Conservation (phyloP, 192 early-diverging fungal species). For the Allomyces arbusculus region DNA sequence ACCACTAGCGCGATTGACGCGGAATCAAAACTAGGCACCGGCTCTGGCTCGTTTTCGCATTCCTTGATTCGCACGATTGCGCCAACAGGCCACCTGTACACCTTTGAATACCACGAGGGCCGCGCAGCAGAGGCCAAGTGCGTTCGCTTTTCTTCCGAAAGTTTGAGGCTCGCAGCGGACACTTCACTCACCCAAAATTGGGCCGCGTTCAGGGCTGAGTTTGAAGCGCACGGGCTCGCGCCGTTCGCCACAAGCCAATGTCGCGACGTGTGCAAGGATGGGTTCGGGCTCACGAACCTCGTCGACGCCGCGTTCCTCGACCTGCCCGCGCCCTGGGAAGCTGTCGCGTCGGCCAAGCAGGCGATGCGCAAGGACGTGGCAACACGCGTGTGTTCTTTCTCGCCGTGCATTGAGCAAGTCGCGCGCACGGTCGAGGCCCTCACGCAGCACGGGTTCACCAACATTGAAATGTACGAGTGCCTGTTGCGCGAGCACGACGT, state of each 20-base stretch:
- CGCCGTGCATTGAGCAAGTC: slow-evolving; percentile 93
- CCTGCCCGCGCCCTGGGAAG: slow-evolving; percentile 91
- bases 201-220: slow-evolving; percentile 8
- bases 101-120: slow-evolving; percentile 82
- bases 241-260: slow-evolving; percentile 49
- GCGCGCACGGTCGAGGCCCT: slow-evolving; percentile 53
- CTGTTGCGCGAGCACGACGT: slow-evolving; percentile 62
- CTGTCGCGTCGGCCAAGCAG: slow-evolving; percentile 58
- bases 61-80: slow-evolving; percentile 73
- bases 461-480: slow-evolving; percentile 84
- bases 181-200: too few species aligned
- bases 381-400: slow-evolving; percentile 83
- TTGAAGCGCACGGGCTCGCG: slow-evolving; percentile 49
- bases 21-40: slow-evolving; percentile 34
- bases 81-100: slow-evolving; percentile 70
- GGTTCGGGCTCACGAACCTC: slow-evolving; percentile 50
- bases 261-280: slow-evolving; percentile 73
- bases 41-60: slow-evolving; percentile 94
- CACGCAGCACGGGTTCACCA: slow-evolving; percentile 65
- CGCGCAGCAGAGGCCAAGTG: slow-evolving; percentile 18
- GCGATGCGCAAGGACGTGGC: slow-evolving; percentile 59
- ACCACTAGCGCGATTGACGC: too few species aligned
- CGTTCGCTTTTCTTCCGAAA: too few species aligned
- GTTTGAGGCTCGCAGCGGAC: too few species aligned
- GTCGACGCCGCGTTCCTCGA: slow-evolving; percentile 88